Base-by-base conservation (phyloP, 2,329 filamentous ascomycete species). In the Phoma sp. region DNA sequence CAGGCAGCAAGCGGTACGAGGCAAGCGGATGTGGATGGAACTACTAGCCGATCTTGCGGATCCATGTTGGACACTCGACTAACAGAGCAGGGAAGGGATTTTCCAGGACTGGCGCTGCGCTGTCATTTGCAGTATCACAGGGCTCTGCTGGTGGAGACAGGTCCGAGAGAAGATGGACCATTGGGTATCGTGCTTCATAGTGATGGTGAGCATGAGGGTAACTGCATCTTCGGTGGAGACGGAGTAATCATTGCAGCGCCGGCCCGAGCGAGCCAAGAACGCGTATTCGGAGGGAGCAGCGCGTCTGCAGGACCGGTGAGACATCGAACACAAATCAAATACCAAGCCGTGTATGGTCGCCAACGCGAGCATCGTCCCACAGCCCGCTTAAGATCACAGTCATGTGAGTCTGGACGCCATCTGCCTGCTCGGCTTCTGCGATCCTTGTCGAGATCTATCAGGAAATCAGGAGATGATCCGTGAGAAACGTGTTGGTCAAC, bases 361-460 rank as follows among this genome's bases (percentile, higher is more conserved):
- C 22, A 40, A 22, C 29, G 27, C 36, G 32, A 42, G 37, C 36
- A 30, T 27, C 36, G 33, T 44, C 24, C 33, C 43, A 24, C 33
- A 47, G 33, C 47, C 42, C 43, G 47, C 53, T 56, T 51, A 11
- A 36, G 23, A 29, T 40, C 18, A 27, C 47, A 33, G 38, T 52
- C 53, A 56, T 52, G 47, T 56, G 53, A 56, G 18, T 44, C 25
- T 36, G 23, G 38, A 39, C 36, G 33, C 43, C 27, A 33, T n/a
- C 4, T 9, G n/a, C 33, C 10, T 40, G 47, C 42, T 32, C 41
- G 37, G 41, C 13, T 9, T 46, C 36, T 18, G 27, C 32, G 7
- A 25, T 45, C 23, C 14, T 24, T 5, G 25, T 27, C 27, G 38
- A 35, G 10, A 23, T 38, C 18, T 38, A 55, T 42, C 22, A 23